Evolutionary conservation across 2,329 filamentous ascomycete genomes (phyloP), one percentile per base, ranked within the genome.

Genomic region (Cordyceps pruinosa): DNA sequence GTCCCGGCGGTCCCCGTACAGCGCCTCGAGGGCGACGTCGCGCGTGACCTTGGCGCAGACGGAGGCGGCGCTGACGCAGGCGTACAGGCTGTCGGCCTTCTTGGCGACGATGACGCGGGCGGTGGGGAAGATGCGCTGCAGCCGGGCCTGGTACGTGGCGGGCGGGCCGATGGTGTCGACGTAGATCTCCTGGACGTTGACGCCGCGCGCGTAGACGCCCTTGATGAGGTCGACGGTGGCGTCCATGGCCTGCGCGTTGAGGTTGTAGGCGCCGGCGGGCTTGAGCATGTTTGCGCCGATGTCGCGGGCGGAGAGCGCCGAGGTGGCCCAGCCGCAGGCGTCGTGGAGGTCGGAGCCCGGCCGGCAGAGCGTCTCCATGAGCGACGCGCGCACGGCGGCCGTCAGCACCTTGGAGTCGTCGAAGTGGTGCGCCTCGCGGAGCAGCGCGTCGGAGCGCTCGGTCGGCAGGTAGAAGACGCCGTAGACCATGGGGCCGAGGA

Each of bases 31-130:
- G 5, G 91, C 91, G 2, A 88, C 88, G 73, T 99, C 94, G 62
- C 94, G 80, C 13, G 94, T 97, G 30, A 99, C 94, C 72, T 99
- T 99, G 55, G 94, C 94, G 70, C 89, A 95, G 3, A 99, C 91
- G 61, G 89, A 94, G 7, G 94, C 93, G 32, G 93, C 94, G 65
- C 89, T 95, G 55, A 97, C 94, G 68, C 88, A 93, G 1, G 94
- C 91, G 70, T 93, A 97, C 49, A 97, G 70, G 59, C 88, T 90
- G 70, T 99, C 93, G 3, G 94, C 93, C 76, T 97, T 97, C 69
- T 92, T 92, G 28, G 88, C 87, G 35, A 93, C 89, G 2, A 85
- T 90, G 65, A 93, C 83, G 60, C 80, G 82, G 41, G 85, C 74
- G 0, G 85, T 86, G 1, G 94, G 93, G 70, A 97, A 97, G 53